Evolutionary conservation across 257 asterid species (phyloP).

Genomic region (Solanum lycopersicoides): DNA sequence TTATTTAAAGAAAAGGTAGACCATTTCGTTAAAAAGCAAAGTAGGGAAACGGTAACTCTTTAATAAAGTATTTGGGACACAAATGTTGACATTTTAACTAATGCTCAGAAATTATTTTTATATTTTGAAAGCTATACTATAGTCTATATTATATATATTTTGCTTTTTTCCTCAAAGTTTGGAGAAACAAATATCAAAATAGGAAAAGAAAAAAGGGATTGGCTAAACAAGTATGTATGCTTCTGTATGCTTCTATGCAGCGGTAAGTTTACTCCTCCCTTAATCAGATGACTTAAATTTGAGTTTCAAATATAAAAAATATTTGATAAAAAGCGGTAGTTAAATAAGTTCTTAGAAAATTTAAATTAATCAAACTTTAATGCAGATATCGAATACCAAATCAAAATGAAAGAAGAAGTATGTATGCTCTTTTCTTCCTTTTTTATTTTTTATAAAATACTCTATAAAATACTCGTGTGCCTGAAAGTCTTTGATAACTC

Average conservation of each 20-base stretch:
- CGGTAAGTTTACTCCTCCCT: too few relatives aligned
- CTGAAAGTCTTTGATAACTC: neutral
- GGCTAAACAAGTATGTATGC: neutral
- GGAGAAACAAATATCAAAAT: neutral
- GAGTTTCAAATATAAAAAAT: too few relatives aligned
- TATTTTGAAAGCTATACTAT: neutral
- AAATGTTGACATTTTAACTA: neutral
- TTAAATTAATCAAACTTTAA: neutral
- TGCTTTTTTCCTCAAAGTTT: neutral
- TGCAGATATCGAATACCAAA: rapidly evolving
- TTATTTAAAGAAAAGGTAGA: neutral
- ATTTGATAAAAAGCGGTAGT: rapidly evolving
- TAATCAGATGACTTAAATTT: rapidly evolving
- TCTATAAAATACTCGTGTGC: neutral
- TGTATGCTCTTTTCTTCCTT: neutral
- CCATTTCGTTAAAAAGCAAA: neutral
- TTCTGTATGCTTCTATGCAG: too few relatives aligned
- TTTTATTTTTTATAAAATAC: too few relatives aligned
- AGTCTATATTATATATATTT: neutral
- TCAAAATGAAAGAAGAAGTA: too few relatives aligned
- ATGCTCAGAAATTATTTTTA: neutral
- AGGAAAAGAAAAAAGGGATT: neutral
- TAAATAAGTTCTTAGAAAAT: rapidly evolving
- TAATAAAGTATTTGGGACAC: neutral
- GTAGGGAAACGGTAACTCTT: neutral